phyloP scores from a whole-genome alignment of 2,329 filamentous ascomycete genomes.

The Calcarisporium arbuscula region DNA sequence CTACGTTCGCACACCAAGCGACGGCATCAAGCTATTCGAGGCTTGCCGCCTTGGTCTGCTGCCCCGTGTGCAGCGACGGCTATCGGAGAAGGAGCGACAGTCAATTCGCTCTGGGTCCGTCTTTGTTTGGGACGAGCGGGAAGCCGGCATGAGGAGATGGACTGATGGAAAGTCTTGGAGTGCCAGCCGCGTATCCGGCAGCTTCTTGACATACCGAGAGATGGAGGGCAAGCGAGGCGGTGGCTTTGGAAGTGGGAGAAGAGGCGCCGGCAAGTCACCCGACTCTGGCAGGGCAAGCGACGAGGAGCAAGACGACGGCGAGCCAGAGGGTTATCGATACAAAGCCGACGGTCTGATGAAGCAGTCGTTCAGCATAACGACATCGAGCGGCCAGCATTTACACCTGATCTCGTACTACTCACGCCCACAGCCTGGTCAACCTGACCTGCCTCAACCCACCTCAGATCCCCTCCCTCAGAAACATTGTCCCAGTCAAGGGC shows the following conservation, averaged over 20 bases:
- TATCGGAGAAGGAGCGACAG: slow-evolving; percentile 95
- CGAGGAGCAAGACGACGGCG: slow-evolving; percentile 76
- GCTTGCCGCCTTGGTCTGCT: slow-evolving; percentile 85
- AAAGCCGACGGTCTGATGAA: slow-evolving; percentile 98
- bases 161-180: slow-evolving; percentile 99
- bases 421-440: slow-evolving; percentile 64
- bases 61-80: slow-evolving; percentile 82
- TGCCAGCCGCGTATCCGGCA: slow-evolving; percentile 92
- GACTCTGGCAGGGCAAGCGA: slow-evolving; percentile 77
- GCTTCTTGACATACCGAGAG: slow-evolving; percentile 93
- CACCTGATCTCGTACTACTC: slow-evolving; percentile 98
- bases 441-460: slow-evolving; percentile 73
- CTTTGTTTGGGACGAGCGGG: slow-evolving; percentile 99
- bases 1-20: slow-evolving; percentile 87
- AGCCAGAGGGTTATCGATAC: slow-evolving; percentile 87
- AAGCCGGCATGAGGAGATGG: slow-evolving; percentile 97
- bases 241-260: slow-evolving; percentile 55
- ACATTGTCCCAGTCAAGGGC: slow-evolving; percentile 82
- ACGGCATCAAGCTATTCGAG: slow-evolving; percentile 98
- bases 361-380: slow-evolving; percentile 98
- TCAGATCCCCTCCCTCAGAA: slow-evolving; percentile 71
- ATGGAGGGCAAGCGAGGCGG: slow-evolving; percentile 98
- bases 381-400: slow-evolving; percentile 78
- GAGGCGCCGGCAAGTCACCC: slow-evolving; percentile 67
- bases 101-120: slow-evolving; percentile 95